These are phyloP conservation scores for Globisporangium camurandrum DNA, from an alignment of 352 stramenopile species.

Conservation along the genomic window DNA sequence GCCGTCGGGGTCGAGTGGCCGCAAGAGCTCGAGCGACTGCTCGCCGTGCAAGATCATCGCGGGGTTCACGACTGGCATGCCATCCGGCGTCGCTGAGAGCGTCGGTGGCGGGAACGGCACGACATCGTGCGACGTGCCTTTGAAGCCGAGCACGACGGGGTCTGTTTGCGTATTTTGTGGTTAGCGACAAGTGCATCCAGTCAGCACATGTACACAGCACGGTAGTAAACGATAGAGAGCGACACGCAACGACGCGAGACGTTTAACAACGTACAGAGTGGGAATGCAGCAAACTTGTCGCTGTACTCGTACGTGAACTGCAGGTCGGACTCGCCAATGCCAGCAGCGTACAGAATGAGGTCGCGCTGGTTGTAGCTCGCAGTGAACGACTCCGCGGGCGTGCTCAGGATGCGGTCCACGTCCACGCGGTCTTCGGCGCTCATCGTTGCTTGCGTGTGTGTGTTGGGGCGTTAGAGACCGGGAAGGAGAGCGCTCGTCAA, in stretches of 20 bases:
- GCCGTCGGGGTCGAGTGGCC: conserved; percentile 52
- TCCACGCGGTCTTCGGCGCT: conserved; percentile 30
- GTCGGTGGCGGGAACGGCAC: conserved; percentile 82
- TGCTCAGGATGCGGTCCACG: conserved; percentile 57
- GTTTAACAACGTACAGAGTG: conserved; percentile 37
- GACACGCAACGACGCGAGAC: background rate
- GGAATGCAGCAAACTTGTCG: conserved; percentile 83
- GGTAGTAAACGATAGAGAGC: background rate
- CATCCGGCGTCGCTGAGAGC: conserved; percentile 41
- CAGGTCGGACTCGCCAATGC: conserved; percentile 80
- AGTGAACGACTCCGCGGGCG: conserved; percentile 35
- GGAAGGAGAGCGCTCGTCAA: background rate
- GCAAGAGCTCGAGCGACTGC: conserved; percentile 77
- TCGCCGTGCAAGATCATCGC: conserved; percentile 83
- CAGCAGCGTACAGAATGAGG: conserved; percentile 82
- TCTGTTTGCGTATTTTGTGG: conserved; percentile 18
- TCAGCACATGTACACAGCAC: background rate
- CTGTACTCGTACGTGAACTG: conserved; percentile 88
- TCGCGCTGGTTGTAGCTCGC: conserved; percentile 86
- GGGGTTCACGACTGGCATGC: conserved; percentile 72
- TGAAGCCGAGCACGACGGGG: conserved; percentile 83
- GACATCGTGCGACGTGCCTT: conserved; percentile 81
- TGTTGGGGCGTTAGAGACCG: background rate
- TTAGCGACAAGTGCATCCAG: no score
- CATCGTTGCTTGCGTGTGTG: conserved; percentile 17